Evolutionary conservation across 805 yeast genomes (phyloP).

Genomic region (Ogataea pilisensis): DNA sequence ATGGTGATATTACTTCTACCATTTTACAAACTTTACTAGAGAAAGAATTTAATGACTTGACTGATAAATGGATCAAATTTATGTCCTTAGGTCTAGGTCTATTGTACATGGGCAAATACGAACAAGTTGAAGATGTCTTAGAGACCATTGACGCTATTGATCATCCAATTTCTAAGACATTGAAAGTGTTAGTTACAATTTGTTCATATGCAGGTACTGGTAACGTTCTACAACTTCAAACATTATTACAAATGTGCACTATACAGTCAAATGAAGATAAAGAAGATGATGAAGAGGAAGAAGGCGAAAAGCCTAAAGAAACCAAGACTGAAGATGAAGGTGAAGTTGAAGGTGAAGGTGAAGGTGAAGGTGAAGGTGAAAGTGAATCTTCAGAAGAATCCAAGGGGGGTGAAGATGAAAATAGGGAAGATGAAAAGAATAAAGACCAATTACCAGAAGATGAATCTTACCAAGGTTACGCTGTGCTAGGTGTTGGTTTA

Average conservation of each 20-base stretch:
- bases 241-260: conserved; percentile 82
- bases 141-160: conserved; percentile 94
- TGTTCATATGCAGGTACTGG: conserved; percentile 98
- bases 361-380: conserved; percentile 25
- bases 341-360: conserved; percentile 53
- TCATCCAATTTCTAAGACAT: conserved; percentile 86
- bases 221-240: conserved; percentile 90
- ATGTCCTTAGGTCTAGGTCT: conserved; percentile 90
- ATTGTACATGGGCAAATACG: conserved; percentile 89
- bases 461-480: conserved; percentile 71
- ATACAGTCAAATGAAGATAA: conserved; percentile 57
- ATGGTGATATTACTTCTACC: conserved; percentile 91
- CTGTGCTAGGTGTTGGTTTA: conserved; percentile 90
- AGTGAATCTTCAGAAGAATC: conserved; percentile 7
- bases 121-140: conserved; percentile 87
- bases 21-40: conserved; percentile 88
- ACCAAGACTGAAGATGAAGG: conserved; percentile 42
- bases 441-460: conserved; percentile 40
- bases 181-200: conserved; percentile 83
- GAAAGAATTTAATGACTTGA: conserved; percentile 70
- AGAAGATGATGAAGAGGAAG: conserved; percentile 55
- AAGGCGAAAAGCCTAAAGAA: conserved; percentile 40
- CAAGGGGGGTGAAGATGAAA: conserved; percentile 25
- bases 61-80: conserved; percentile 83
- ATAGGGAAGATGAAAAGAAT: conserved; percentile 30